Evolutionary conservation across 768 basidiomycete genomes (phyloP).

Genomic region (Coprinopsis cinerea): DNA sequence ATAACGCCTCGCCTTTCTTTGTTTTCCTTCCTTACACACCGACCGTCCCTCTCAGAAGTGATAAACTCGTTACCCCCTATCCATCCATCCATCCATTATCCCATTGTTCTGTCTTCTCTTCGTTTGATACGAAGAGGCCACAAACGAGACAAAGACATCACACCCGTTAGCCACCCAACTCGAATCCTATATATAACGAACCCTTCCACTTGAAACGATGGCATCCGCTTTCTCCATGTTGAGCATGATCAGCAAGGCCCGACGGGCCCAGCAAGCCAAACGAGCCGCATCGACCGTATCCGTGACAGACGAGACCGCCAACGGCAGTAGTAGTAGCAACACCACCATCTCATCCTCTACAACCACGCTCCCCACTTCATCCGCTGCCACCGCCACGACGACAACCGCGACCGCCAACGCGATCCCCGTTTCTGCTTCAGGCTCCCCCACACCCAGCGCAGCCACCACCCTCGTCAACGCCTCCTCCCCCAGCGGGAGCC

Average conservation of each 20-base stretch:
- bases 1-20: too few species aligned
- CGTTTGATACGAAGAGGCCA: conserved; percentile 1
- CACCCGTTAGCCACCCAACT: not conserved
- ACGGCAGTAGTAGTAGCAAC: not conserved
- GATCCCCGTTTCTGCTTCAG: not conserved
- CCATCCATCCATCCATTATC: not conserved
- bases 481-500: not conserved
- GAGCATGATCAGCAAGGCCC: conserved; percentile 10
- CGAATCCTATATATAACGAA: not conserved
- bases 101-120: not conserved
- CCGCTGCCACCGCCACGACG: not conserved
- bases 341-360: not conserved
- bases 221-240: conserved; percentile 16
- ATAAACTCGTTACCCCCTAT: not conserved
- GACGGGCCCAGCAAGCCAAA: conserved; percentile 6
- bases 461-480: not conserved
- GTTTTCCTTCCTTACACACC: too few species aligned
- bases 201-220: conserved; percentile 6
- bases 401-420: not conserved
- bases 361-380: not conserved
- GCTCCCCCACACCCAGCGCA: too few species aligned
- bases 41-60: not conserved
- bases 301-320: not conserved
- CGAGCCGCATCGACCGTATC: not conserved
- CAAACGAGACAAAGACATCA: not conserved